Base-by-base conservation (phyloP, 805 yeast species). In the Candida caryicola region DNA sequence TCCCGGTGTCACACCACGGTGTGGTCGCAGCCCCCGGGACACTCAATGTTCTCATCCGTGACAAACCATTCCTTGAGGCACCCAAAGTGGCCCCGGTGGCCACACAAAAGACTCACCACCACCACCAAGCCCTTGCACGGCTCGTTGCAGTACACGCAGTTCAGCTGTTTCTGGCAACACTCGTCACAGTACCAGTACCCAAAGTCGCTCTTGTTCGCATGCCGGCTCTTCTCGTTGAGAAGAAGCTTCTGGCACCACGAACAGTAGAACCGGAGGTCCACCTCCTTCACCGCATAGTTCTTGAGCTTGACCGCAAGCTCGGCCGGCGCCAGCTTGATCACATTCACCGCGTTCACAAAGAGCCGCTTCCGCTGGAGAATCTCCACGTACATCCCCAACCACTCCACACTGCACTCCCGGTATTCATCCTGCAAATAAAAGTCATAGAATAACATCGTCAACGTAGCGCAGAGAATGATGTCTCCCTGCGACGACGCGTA, bases 181-280 rank as follows among this genome's bases (percentile, higher is more conserved):
- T 69, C 71, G 37, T 80, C 87, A 62, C 97, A 90, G 57, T 82
- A 85, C 95, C 96, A 89, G 49, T 73, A 81, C 1, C 95, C 95
- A 51, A 79, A 76, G 25, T 57, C 59, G 16, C 49, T 55, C 25
- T 43, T 42, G 9, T 43, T 39, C 9, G 50, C 51, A 12, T 41
- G 41, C 50, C 77, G 79, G 3, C 79, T 66, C 4, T 51, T 48
- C 45, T 82, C 89, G 57, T 84, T 83, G 7, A 76, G 55, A 6
- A 85, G 62, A n/a, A 81, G 61, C 34, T 72, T 67, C 13, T 73
- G 68, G 55, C 95, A 85, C 50, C 66, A 63, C 19, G 74, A 73
- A 55, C 93, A 85, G 47, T 74, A 81, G 16, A 81, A 68, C 29
- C 70, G 50, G 43, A 67, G 50, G 38, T 54, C 58, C n/a, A 58